Base-by-base conservation (phyloP, 768 basidiomycete species). In the Asterophora lycoperdoides region DNA sequence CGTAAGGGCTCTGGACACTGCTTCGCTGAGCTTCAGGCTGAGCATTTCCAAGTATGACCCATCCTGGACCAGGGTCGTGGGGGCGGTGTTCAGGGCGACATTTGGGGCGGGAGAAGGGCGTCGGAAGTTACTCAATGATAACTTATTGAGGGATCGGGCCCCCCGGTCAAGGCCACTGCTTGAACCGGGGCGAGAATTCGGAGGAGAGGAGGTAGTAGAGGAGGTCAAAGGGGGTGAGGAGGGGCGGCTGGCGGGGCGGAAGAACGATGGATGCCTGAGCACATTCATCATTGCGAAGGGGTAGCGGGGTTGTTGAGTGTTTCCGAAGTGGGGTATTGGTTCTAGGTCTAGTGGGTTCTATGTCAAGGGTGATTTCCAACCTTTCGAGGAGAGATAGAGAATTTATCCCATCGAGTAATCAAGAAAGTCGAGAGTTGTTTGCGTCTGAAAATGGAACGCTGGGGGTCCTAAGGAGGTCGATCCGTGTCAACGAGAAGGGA, bases 1-100 rank as follows among this genome's bases (percentile, higher is more conserved):
- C 17, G 77, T 73, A 42, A 91, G 71, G 3, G 87, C 83, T 66
- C 79, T 87, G 46, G 86, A 85, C 11, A 89, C 86, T 0, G 85
- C 87, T 64, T 92, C 89, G 59, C 84, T 89, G 38, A 92, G 71
- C 61, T 85, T 89, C 47, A 89, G 71, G 56, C 83, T 76, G 38
- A 91, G 77, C 49, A 81, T 78, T 61, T 89, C 84, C 45, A 90
- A 72, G 66, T 89, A 91, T 10, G 86, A 86, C 48, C 84, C 86
- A 64, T 90, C 88, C 56, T 88, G 88, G 26, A 84, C 67, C 28
- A 83, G 75, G 7, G 78, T 71, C 3, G 72, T 61, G 4, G 73
- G 69, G 10, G 68, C 55, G 3, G 72, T 60, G 40, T 57, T 59
- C 3, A 71, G 60, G 13, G 66, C 54, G 4, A 68, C 56, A 14